Base-by-base conservation (phyloP, 2,329 filamentous ascomycete species). In the Emergomyces africanus region DNA sequence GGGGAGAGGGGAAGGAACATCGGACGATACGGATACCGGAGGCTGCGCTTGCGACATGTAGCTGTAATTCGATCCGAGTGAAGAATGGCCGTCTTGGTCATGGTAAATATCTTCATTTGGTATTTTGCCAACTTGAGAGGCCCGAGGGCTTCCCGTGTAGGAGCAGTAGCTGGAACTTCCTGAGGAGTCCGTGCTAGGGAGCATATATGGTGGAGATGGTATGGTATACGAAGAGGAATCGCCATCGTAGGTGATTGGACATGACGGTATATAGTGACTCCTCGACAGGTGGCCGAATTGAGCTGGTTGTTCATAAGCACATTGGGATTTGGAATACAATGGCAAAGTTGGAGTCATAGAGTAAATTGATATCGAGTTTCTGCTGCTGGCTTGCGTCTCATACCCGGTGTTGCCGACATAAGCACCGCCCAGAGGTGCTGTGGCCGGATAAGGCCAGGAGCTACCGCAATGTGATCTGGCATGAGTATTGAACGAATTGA, bases 201-300 rank as follows among this genome's bases (percentile, higher is more conserved):
- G 63, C 62, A 72, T 69, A 57, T 74, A 75, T 23, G 66, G 61
- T 35, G 73, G 66, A 10, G 72, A 65, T 57, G 71, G 69, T 28
- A 68, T 60, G 30, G 60, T 63, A 61, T 75, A 76, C 15, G 65
- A 61, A 25, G 64, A 64, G 18, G 67, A 62, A 33, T 72, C 70
- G 2, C 73, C 70, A 5, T 74, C 72, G 61, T 72, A 75, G 49
- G 63, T 66, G 67, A 67, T 2, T 60, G 53, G 8, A 63, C 64
- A 53, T 68, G 68, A 37, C 62, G 59, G 49, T 66, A 70, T 25
- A 61, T 59, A 59, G 61, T 60, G 15, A 25, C 50, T 57, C 20
- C 39, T 57, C 37, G 42, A 55, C 51, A 51, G n/a, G 5, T 20
- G 42, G 50, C 49, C 35, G 18, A 59, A 54, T 28, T 57, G 58